Conservation (phyloP, 2,329 filamentous ascomycete species). For the Microdochium paspali region DNA sequence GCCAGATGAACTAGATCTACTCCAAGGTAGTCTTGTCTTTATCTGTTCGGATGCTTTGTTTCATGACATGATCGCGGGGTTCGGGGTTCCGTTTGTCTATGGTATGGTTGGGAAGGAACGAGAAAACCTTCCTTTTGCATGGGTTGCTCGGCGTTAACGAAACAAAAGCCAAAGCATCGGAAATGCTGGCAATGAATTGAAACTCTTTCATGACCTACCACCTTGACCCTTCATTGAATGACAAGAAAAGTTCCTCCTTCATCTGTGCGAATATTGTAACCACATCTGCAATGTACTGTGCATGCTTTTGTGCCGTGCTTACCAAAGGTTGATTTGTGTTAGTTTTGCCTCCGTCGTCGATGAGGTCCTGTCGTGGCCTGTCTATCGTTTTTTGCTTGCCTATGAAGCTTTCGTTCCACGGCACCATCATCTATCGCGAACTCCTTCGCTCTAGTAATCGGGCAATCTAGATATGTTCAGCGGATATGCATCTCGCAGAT, state of each 20-base stretch:
- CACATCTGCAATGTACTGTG: conserved; percentile 3
- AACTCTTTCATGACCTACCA: conserved; percentile 15
- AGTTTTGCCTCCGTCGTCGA: too few relatives aligned
- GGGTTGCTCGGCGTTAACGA: conserved; percentile 19
- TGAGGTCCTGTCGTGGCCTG: too few relatives aligned
- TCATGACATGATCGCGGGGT: conserved; percentile 14
- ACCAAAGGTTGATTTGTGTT: too few relatives aligned
- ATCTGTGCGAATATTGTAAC: neutral
- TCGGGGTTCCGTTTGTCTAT: conserved; percentile 2
- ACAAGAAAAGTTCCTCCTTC: neutral
- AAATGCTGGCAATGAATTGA: conserved; percentile 22
- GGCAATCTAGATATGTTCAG: too few relatives aligned
- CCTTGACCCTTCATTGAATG: neutral
- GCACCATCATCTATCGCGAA: too few relatives aligned
- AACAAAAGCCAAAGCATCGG: conserved; percentile 17
- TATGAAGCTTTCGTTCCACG: too few relatives aligned
- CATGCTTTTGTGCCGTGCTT: too few relatives aligned
- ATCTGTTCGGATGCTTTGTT: conserved; percentile 3
- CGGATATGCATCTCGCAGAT: too few relatives aligned
- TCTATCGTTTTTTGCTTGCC: too few relatives aligned
- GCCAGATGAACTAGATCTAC: conserved; percentile 84
- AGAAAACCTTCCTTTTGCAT: conserved; percentile 19
- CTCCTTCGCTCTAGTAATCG: too few relatives aligned
- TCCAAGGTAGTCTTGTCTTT: neutral
- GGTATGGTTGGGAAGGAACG: conserved; percentile 17